A percentile compares a stretch with the other conserved stretches of the same genome.
Evolutionary conservation across 352 stramenopile genomes (phyloP).

Genomic region (Phytopythium delawarense): DNA sequence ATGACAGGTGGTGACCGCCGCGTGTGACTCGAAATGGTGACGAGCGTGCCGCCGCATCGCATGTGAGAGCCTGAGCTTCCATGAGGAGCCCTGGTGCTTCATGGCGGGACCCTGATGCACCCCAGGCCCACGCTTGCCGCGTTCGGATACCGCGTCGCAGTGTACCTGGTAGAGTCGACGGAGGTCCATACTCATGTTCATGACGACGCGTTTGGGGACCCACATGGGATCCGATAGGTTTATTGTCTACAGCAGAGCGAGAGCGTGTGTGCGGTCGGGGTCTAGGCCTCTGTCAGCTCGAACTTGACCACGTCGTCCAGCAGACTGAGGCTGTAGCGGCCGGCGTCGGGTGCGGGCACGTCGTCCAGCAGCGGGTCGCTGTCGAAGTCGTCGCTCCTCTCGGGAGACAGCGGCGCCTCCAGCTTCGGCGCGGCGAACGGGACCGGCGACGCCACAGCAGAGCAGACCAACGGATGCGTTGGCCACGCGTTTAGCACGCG

Average conservation of each 20-base stretch:
- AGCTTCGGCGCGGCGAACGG: neutral
- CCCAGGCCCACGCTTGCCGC: too few species aligned
- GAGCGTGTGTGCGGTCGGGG: too few species aligned
- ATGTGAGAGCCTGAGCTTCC: neutral
- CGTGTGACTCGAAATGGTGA: neutral
- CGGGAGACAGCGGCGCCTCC: constrained; percentile 7
- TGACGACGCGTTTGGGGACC: neutral
- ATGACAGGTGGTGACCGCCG: too few species aligned
- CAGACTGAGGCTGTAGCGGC: constrained; percentile 34
- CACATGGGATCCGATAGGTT: neutral
- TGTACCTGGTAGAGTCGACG: too few species aligned
- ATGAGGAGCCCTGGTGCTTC: too few species aligned
- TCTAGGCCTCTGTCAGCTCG: constrained; percentile 26
- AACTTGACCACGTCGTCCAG: constrained; percentile 42
- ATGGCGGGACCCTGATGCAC: too few species aligned
- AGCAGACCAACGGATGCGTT: neutral
- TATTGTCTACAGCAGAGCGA: neutral
- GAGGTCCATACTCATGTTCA: neutral
- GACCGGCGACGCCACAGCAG: neutral
- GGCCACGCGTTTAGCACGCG: neutral
- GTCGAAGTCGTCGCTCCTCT: constrained; percentile 11
- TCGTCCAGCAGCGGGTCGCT: constrained; percentile 17
- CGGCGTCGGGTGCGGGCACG: constrained; percentile 13
- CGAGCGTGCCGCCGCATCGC: neutral
- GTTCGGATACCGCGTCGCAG: too few species aligned